Evolutionary conservation across 1,284 basidiomycete genomes (phyloP).

Genomic region (Sporisorium graminicola): DNA sequence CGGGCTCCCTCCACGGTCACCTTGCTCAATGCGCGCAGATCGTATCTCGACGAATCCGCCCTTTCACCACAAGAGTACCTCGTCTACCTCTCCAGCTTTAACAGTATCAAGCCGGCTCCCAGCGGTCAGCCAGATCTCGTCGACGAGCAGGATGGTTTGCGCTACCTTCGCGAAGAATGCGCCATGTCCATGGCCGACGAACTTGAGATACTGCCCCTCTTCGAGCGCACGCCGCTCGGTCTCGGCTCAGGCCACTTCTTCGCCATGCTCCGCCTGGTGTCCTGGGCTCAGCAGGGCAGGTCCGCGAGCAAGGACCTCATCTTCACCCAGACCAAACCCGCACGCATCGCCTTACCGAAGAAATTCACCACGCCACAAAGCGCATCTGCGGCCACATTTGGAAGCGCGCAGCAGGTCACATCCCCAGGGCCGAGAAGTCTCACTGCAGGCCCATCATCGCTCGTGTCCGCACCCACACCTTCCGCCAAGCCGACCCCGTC

Average conservation of each 20-base stretch:
- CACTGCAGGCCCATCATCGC: slow-evolving; percentile 27
- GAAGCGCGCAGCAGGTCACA: slow-evolving; percentile 28
- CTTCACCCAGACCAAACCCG: slow-evolving; percentile 65
- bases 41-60: slow-evolving; percentile 63
- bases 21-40: slow-evolving; percentile 32
- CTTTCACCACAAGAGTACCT: slow-evolving; percentile 66
- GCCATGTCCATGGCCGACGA: slow-evolving; percentile 64
- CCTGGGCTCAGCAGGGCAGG: slow-evolving; percentile 66
- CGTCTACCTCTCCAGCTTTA: slow-evolving; percentile 58
- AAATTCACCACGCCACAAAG: slow-evolving; percentile 39
- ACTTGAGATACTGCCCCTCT: slow-evolving; percentile 67
- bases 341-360: slow-evolving; percentile 31
- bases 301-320: slow-evolving; percentile 51
- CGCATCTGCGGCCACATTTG: slow-evolving; percentile 39
- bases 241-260: slow-evolving; percentile 65
- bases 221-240: slow-evolving; percentile 65
- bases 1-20: slow-evolving; percentile 33
- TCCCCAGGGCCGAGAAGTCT: slow-evolving; percentile 41
- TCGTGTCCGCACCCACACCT: slow-evolving; percentile 9
- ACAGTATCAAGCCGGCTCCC: slow-evolving; percentile 59
- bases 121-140: slow-evolving; percentile 60
- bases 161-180: slow-evolving; percentile 64
- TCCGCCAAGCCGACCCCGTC: slow-evolving; percentile 25
- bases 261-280: slow-evolving; percentile 65
- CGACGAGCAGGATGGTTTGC: slow-evolving; percentile 66